Evolutionary conservation across 108 stramenopile genomes (phyloP), one percentile per base, ranked within the genome.

Genomic region (Cyclostephanos tholiformis): DNA sequence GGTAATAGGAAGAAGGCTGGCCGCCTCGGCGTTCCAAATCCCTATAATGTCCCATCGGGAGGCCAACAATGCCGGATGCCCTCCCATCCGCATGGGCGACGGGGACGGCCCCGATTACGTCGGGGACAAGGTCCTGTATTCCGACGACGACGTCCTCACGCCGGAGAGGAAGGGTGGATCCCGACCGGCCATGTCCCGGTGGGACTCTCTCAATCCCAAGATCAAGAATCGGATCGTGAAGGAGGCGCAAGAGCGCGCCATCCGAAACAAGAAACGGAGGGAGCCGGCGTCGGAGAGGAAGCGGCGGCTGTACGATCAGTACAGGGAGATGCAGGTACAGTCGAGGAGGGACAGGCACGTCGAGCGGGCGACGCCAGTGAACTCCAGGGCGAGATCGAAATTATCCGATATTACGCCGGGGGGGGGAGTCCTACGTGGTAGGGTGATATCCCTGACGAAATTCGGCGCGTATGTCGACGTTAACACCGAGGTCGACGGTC

Each of bases 381-480:
- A 65, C 16, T 67, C 55, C 51, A 65, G 82, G 14, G 56, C 86
- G 32, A 85, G 93, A 27, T 75, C 77, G 5, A 75, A 75, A 9
- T 66, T 95, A 27, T 29, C 84, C 12, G 82, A 67, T 2, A 76
- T 87, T 19, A 63, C 67, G 22, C 76, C 83, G 13, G 88, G 88
- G 14, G 87, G 84, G 71, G 87, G 84, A 68, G 82, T 86, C 61
- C 46, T 87, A 12, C 75, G 73, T 0, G 93, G 93, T 12, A 82
- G 74, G 27, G 89, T 93, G 10, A 92, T 93, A 71, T 91, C 91
- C 4, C 46, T 97, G 41, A 93, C 90, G 4, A 82, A 76, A n/a
- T 95, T 87, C 77, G 96, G 96, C 58, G 96, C 94, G 4, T 96
- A 95, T 67, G 84, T 96, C 12, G 94, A 97, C 69, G 79, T 95